Evolutionary conservation across 2,329 filamentous ascomycete genomes (phyloP).

Genomic region (Neurospora sp.): DNA sequence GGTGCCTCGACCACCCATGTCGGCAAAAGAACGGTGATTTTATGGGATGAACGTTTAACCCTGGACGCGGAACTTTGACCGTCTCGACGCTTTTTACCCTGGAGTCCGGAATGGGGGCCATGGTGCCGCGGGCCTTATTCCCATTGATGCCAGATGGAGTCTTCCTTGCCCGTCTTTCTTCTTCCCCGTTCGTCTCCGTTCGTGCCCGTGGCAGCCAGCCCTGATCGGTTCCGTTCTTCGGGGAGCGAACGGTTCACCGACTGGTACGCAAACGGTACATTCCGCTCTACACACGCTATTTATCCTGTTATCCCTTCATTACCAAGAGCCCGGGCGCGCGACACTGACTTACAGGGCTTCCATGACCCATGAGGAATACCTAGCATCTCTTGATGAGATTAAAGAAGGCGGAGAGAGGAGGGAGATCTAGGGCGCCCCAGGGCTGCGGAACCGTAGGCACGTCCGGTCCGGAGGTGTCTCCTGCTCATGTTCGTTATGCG

Average conservation of each 20-base stretch:
- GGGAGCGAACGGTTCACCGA: neutral
- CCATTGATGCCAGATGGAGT: neutral
- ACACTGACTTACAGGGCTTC: neutral
- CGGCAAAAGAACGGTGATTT: slow-evolving; percentile 1
- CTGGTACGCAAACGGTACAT: neutral
- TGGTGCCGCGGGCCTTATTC: slow-evolving; percentile 4
- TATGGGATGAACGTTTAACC: neutral
- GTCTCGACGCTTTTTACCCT: neutral
- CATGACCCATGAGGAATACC: neutral
- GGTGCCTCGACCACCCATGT: slow-evolving; percentile 2
- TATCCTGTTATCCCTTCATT: neutral
- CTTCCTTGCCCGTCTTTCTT: neutral
- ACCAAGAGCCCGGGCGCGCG: neutral
- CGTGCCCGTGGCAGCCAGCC: neutral
- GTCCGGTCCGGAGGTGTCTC: neutral
- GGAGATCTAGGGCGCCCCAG: neutral
- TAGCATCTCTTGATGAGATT: neutral
- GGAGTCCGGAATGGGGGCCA: slow-evolving; percentile 6
- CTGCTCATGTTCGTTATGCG: neutral
- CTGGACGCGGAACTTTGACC: neutral
- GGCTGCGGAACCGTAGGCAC: neutral
- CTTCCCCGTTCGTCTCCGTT: neutral
- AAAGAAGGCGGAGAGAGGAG: neutral
- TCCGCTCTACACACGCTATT: neutral
- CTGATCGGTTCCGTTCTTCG: neutral